These are phyloP conservation scores for Lolium rigidum DNA, from an alignment of 176 grass and related monocot genomes.

Conservation along the genomic window DNA sequence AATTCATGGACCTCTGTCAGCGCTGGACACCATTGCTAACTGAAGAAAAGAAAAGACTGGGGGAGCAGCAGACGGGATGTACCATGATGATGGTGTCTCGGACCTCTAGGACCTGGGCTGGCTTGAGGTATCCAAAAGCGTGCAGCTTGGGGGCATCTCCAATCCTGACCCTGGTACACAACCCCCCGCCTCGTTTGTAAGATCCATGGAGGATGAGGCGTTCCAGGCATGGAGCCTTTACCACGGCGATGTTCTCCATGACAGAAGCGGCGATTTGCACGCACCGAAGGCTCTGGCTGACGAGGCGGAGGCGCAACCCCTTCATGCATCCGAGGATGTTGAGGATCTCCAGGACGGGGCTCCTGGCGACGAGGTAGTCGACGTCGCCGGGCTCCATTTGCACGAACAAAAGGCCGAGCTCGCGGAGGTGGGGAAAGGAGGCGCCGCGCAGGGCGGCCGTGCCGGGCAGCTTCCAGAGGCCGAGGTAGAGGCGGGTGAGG, in stretches of 20 bases:
- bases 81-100: neutral
- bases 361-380: slow-evolving; percentile 3
- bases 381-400: neutral
- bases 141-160: slow-evolving; percentile 14
- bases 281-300: slow-evolving; percentile 6
- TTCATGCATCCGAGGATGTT: neutral
- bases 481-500: slow-evolving; percentile 8
- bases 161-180: slow-evolving; percentile 23
- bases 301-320: neutral
- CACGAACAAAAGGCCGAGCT: neutral
- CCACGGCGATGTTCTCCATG: neutral
- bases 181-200: neutral
- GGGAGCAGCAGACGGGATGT: neutral
- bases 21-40: neutral
- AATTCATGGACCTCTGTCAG: neutral
- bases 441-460: neutral
- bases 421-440: neutral
- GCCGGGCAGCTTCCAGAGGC: neutral
- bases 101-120: neutral
- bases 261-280: neutral
- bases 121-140: slow-evolving; percentile 4
- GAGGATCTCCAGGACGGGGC: slow-evolving; percentile 29
- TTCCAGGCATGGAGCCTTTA: neutral
- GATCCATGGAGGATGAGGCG: slow-evolving; percentile 10
- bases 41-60: neutral